Conservation (phyloP, 1,284 basidiomycete species). For the Sphaerobolus stellatus region DNA sequence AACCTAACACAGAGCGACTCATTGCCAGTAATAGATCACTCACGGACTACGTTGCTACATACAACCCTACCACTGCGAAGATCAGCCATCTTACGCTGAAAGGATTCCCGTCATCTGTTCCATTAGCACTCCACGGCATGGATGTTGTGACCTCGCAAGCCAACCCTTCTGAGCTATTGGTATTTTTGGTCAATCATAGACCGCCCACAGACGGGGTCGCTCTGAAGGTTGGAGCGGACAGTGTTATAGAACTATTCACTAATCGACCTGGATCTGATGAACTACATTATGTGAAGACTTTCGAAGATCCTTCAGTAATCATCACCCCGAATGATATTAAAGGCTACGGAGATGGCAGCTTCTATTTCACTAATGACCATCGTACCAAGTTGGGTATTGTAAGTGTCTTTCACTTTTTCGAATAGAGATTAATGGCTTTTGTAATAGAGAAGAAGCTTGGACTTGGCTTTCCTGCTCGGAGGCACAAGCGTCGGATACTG, state of each 20-base stretch:
- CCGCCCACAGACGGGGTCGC: conserved; percentile 40
- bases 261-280: conserved; percentile 44
- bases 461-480: conserved; percentile 17
- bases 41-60: conserved; percentile 63
- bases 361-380: conserved; percentile 71
- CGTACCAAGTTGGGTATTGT: conserved; percentile 55
- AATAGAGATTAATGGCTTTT: conserved; percentile 22
- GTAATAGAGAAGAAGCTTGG: conserved; percentile 25
- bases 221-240: conserved; percentile 61
- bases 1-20: conserved; percentile 45
- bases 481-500: conserved; percentile 58
- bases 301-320: conserved; percentile 53
- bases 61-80: conserved; percentile 47
- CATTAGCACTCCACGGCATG: conserved; percentile 68
- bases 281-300: conserved; percentile 57
- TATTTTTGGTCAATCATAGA: conserved; percentile 72
- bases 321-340: conserved; percentile 70
- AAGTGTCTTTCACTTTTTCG: conserved; percentile 22
- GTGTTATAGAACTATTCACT: conserved; percentile 69
- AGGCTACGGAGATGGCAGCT: conserved; percentile 59
- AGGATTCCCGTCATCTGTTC: conserved; percentile 39
- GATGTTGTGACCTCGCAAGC: conserved; percentile 59
- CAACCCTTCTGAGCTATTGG: conserved; percentile 51
- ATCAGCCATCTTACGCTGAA: conserved; percentile 48
- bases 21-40: conserved; percentile 42